phyloP scores from a whole-genome alignment of 2,329 filamentous ascomycete species.

The Pseudopithomyces maydicus region DNA sequence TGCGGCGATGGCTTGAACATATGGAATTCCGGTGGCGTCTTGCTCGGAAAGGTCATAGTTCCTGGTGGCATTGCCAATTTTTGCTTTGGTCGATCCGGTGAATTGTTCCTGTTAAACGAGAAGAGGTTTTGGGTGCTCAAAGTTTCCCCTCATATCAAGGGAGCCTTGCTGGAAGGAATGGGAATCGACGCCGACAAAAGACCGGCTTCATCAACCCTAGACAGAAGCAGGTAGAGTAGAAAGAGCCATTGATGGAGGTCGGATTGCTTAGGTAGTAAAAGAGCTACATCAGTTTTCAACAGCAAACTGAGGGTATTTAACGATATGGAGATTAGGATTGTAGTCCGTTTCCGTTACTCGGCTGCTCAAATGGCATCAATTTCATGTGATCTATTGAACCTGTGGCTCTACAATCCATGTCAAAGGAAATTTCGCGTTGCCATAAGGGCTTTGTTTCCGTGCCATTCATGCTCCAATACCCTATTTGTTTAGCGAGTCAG shows the following conservation, averaged over 20 bases:
- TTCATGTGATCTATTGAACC: too few species aligned
- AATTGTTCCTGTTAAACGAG: conserved; percentile 56
- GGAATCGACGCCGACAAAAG: background rate
- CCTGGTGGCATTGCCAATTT: conserved; percentile 54
- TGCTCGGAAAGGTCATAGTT: conserved; percentile 45
- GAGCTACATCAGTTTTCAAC: too few species aligned
- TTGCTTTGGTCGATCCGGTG: conserved; percentile 52
- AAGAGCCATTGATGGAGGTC: too few species aligned
- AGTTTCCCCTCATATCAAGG: background rate
- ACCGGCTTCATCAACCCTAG: background rate
- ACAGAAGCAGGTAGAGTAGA: background rate
- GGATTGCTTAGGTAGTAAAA: too few species aligned
- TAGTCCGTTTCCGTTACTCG: too few species aligned
- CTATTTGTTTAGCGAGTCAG: background rate
- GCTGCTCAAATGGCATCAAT: too few species aligned
- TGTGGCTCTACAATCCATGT: background rate
- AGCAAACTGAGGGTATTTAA: too few species aligned
- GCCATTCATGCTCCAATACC: background rate
- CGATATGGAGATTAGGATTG: too few species aligned
- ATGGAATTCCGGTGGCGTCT: conserved; percentile 51
- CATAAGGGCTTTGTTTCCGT: background rate
- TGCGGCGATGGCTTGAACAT: conserved; percentile 57
- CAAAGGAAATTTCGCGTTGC: background rate
- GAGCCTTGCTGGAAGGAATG: background rate
- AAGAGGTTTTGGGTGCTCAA: conserved; percentile 20